Evolutionary conservation across 2,329 filamentous ascomycete species (phyloP).

Genomic region (Colletotrichum destructivum): DNA sequence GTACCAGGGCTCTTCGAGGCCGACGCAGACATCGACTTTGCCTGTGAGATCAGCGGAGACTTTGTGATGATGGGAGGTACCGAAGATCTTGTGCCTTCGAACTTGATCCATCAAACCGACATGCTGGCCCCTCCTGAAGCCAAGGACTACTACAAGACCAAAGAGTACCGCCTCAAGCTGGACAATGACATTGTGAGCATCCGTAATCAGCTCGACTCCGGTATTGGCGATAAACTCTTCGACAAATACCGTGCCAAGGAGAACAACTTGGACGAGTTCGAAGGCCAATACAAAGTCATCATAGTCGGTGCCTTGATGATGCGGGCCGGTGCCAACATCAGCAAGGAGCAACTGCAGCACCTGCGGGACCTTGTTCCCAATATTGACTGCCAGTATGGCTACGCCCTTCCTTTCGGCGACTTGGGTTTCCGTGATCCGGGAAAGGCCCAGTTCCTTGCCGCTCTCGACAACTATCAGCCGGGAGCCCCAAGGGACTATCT

Average conservation of each 20-base stretch:
- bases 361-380: constrained; percentile 39
- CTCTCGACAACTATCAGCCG: constrained; percentile 44
- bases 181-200: not conserved
- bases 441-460: constrained; percentile 44
- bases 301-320: constrained; percentile 46
- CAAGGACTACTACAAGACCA: not conserved
- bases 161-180: not conserved
- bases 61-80: not conserved
- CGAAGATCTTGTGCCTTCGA: not conserved
- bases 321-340: constrained; percentile 45
- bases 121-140: not conserved
- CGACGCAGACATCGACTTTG: constrained; percentile 5
- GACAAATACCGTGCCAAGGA: constrained; percentile 5
- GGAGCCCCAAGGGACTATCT: constrained; percentile 42
- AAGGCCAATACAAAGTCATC: constrained; percentile 43
- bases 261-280: not conserved
- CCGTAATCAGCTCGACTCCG: not conserved
- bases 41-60: not conserved
- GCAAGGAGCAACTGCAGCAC: constrained; percentile 43
- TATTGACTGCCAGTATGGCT: constrained; percentile 29
- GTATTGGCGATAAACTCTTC: constrained; percentile 12
- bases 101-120: constrained; percentile 11
- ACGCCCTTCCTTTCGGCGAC: constrained; percentile 11
- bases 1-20: constrained; percentile 1
- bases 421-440: constrained; percentile 43